These are phyloP conservation scores for Paraconiothyrium sp. DNA, from an alignment of 2,329 filamentous ascomycete genomes.

Conservation along the genomic window DNA sequence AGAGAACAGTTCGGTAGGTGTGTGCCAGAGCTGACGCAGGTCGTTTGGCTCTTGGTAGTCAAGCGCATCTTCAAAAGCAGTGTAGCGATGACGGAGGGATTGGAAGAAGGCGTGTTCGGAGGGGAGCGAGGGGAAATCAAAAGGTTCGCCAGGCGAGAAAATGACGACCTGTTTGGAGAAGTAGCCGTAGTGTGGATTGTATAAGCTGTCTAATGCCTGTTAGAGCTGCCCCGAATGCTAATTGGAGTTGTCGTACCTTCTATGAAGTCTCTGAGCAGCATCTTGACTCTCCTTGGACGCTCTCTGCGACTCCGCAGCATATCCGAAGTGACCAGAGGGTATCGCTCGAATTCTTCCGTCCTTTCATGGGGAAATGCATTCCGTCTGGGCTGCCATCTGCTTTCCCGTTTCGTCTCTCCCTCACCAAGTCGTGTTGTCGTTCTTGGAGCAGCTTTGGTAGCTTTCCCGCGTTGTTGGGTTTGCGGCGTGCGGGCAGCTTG, in stretches of 20 bases:
- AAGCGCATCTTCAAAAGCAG: constrained; percentile 86
- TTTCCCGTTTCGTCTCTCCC: constrained; percentile 64
- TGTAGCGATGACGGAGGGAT: constrained; percentile 80
- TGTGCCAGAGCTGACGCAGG: constrained; percentile 95
- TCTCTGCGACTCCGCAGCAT: constrained; percentile 77
- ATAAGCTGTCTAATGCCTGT: constrained; percentile 76
- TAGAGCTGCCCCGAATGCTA: constrained; percentile 16
- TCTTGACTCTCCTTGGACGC: constrained; percentile 88
- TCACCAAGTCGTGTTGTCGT: constrained; percentile 28
- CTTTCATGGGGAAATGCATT: constrained; percentile 80
- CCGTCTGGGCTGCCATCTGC: constrained; percentile 85
- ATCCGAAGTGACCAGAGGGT: constrained; percentile 85
- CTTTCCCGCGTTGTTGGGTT: constrained; percentile 42
- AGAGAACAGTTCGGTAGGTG: constrained; percentile 94
- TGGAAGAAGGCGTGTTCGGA: constrained; percentile 88
- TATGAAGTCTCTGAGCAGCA: constrained; percentile 97
- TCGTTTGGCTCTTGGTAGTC: constrained; percentile 77
- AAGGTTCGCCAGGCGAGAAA: constrained; percentile 90
- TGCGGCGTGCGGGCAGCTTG: constrained; percentile 41
- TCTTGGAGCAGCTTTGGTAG: constrained; percentile 24
- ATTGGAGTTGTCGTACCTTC: constrained; percentile 68
- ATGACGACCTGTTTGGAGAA: constrained; percentile 97
- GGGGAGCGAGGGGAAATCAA: constrained; percentile 81
- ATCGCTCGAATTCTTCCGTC: constrained; percentile 80
- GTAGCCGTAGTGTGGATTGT: constrained; percentile 94